Evolutionary conservation across 2,329 filamentous ascomycete genomes (phyloP), one percentile per base, ranked within the genome.

Genomic region (Colletotrichum cereale): DNA sequence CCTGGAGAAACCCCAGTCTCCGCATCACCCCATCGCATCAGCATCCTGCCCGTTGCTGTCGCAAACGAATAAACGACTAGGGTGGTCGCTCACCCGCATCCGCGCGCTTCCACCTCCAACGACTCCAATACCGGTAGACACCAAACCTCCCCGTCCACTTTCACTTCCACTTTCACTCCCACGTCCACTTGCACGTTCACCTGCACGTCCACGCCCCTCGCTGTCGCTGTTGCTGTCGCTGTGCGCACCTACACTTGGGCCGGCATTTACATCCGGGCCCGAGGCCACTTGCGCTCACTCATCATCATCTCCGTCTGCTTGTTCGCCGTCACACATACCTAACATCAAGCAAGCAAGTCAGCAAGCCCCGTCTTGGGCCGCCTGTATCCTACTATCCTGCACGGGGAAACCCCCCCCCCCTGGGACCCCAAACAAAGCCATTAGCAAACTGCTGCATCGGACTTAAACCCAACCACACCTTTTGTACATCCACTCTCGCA

Each of bases 181-280:
- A 21, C 38, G 14, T 10, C 56, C 56, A 31, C 40, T n/a, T 40
- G 12, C 36, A n/a, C n/a, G n/a, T n/a, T n/a, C n/a, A n/a, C n/a
- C n/a, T n/a, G n/a, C 44, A 14, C 47, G 12, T 26, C 24, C 56
- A 42, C 56, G 18, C 16, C 40, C 12, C 38, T 44, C 42, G 26
- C 64, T 64, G 52, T 68, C 52, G 34, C 61, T 57, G 60, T 58
- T 34, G n/a, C 64, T 64, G 52, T 65, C 61, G 34, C 42, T 65
- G 61, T 58, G 31, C 50, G 31, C 50, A 55, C 12, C 24, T 52
- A n/a, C 6, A 1, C 5, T n/a, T 24, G 21, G 2, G 10, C 44
- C 44, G 11, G 38, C 24, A 31, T 11, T 18, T 29, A 21, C 66
- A 31, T 40, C 52, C 34, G 42, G 42, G 40, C 14, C 61, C 52